Evolutionary conservation across 495 filamentous ascomycete genomes (phyloP), one percentile per base, ranked within the genome.

Genomic region (Penicillium alfredii): DNA sequence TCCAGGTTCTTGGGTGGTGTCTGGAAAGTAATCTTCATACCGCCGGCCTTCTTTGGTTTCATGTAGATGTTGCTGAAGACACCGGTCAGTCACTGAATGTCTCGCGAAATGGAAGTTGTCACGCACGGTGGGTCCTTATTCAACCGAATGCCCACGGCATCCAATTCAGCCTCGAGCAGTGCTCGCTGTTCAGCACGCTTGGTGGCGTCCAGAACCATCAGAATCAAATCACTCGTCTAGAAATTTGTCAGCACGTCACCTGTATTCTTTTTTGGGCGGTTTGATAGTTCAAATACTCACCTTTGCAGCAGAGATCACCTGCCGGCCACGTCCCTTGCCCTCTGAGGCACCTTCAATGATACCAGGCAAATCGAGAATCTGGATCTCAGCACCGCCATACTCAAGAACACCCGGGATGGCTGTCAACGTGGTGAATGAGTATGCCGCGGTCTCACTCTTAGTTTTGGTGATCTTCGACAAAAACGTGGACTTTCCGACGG

Each of bases 401-500:
- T 97, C 93, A 41, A 99, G 73, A 6, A 99, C 93, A 45, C 93
- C 93, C 9, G 93, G 93, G 42, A 99, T 99, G 9, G 93, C 93
- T 2, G 93, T 99, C 15, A 99, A 69, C 0, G 93, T 99, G 4
- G 93, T 99, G 77, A 99, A 99, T 38, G 88, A 82, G 62, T 99
- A 99, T 0, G 92, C 83, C 2, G 93, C 93, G 20, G 96, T 87
- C 60, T 95, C 92, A 44, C 86, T 92, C 60, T 88, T 93, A 17
- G 93, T 99, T 62, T 96, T 97, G 37, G 93, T 99, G 64, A 99
- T 94, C 56, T 99, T 97, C 40, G 93, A 96, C 18, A 99, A 65
- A 52, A 99, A 96, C 0, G 93, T 99, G 6, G 93, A 99, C 67
- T 99, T 99, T 53, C 93, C 93, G 29, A 99, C 93, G 1, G 93